These are phyloP conservation scores for Glutinoglossum americanum DNA, from an alignment of 495 filamentous ascomycete species.

Conservation along the genomic window DNA sequence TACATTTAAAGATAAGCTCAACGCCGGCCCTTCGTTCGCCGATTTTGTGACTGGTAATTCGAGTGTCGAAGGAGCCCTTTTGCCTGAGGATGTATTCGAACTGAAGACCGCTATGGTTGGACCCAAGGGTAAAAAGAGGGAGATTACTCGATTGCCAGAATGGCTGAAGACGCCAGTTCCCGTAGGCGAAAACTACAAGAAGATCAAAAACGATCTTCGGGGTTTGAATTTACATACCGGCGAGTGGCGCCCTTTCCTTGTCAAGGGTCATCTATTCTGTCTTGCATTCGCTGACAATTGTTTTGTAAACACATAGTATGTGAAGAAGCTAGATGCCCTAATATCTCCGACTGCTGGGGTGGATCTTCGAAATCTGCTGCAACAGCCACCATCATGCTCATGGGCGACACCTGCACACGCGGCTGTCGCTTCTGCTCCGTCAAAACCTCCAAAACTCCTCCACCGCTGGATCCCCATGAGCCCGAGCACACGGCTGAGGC, in stretches of 20 bases:
- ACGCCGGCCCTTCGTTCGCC: constrained; percentile 60
- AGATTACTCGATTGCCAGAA: constrained; percentile 73
- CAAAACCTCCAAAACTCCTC: constrained; percentile 60
- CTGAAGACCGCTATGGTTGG: constrained; percentile 64
- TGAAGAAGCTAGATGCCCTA: constrained; percentile 91
- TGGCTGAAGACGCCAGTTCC: constrained; percentile 97
- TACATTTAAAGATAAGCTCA: constrained; percentile 55
- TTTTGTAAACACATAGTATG: constrained; percentile 32
- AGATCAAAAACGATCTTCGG: constrained; percentile 79
- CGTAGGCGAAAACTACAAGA: constrained; percentile 64
- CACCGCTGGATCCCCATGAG: constrained; percentile 83
- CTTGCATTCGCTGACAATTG: background rate
- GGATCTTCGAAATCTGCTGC: constrained; percentile 70
- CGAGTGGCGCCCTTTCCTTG: background rate
- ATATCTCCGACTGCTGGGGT: constrained; percentile 96
- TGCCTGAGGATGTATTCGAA: constrained; percentile 31
- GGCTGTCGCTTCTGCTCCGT: constrained; percentile 95
- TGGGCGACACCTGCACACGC: constrained; percentile 95
- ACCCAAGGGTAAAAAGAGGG: constrained; percentile 57
- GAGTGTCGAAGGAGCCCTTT: constrained; percentile 32
- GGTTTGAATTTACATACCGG: constrained; percentile 70
- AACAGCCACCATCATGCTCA: constrained; percentile 96
- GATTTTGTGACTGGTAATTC: constrained; percentile 45
- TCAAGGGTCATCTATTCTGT: background rate
- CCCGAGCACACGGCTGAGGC: constrained; percentile 94